Evolutionary conservation across 805 yeast genomes (phyloP), one percentile per base, ranked within the genome.

Genomic region (Yamadazyma sp.): DNA sequence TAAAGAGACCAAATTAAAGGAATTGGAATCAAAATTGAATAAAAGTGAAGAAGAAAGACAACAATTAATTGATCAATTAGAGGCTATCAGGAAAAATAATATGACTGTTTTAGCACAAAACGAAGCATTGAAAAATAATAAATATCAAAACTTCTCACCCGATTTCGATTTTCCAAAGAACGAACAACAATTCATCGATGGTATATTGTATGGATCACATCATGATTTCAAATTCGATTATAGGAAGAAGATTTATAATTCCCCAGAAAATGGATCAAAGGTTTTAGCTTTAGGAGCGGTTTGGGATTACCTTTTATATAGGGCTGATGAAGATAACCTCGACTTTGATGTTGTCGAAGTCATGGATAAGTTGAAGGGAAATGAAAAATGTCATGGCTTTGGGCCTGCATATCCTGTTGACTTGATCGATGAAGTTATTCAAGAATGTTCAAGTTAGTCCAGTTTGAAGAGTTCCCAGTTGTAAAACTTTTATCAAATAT

Each of bases 381-480:
- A 71, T 22, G 95, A 85, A 53, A 69, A 64, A 24, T 86, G 95
- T 51, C 91, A 86, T 53, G 93, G 89, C 2, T 72, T 65, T 48
- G 96, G 95, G 0, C 84, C 86, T 6, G 85, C 83, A 1, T 79
- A 79, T 45, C 68, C 76, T 0, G 42, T 76, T 24, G 52, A 49
- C 2, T 23, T 65, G 33, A 70, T 78, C 13, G 70, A 76, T 40
- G 49, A 59, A 27, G 56, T 62, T 9, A 52, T 72, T 30, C 30
- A 35, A 10, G 46, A 43, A 18, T 34, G 44, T 25, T 28, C 13
- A 7, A 9, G 7, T 10, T 27, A 27, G 23, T 14, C 8, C 10
- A 21, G 23, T 10, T 10, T 21, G 23, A 8, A 21, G 23, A 21
- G 9, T 21, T 7, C 7, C n/a, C 12, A n/a, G n/a, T n/a, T n/a